Evolutionary conservation across 192 early-diverging fungal species (phyloP), one percentile per base, ranked within the genome.

Genomic region (Coemansia asiatica): DNA sequence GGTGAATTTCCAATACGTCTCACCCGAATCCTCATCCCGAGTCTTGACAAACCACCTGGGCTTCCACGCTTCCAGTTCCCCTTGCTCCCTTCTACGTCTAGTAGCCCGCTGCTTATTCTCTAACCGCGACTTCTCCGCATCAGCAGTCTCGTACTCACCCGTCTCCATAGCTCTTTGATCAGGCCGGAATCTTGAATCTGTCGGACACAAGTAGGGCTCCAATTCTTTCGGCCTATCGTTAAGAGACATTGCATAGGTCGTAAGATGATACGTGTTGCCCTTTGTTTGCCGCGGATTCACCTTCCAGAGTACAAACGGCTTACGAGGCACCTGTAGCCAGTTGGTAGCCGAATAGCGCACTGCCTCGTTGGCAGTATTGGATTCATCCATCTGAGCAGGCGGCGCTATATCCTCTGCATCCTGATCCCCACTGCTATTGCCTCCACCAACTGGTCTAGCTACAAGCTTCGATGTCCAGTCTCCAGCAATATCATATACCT

Each of bases 101-200:
- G 86, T 86, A 18, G 76, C 80, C 6, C 92, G 78, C 74, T 95
- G 94, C 74, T 86, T 86, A 46, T 88, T 83, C 73, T 95, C 92
- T 21, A 93, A 71, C 0, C 85, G 67, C 19, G 88, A 87, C 68
- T 95, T 95, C 58, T 87, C 83, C 4, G 67, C 70, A 54, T 87
- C 87, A 10, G 94, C 92, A 8, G 83, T n/a, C 56, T 94, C 90
- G 68, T 91, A 95, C 59, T 88, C 82, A 13, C 89, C 91, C 28
- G 76, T 83, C 68, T 95, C 94, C 91, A 95, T 91, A 0, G 91
- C 91, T 3, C 87, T 73, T 79, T 95, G 94, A 69, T 95, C 92
- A 18, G 91, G 91, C 16, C 92, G 84, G 65, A 92, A 85, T 49
- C 94, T 85, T 21, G 90, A 93, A 68, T 95, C 94, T 3, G 91